phyloP scores from a whole-genome alignment of 352 stramenopile species.

The Nothophytophthora sp. region DNA sequence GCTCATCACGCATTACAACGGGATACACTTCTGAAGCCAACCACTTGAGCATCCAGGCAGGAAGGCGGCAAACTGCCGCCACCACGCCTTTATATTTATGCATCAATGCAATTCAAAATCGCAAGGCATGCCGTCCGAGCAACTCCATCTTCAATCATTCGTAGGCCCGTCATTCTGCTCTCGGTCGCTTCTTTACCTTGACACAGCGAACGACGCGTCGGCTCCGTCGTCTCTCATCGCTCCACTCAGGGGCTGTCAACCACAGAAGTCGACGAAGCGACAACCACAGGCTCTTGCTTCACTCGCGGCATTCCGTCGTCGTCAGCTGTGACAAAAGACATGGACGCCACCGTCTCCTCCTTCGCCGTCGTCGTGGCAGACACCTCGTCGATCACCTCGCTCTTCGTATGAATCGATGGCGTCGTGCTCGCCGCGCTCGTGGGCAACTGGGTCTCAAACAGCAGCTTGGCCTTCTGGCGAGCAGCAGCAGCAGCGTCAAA shows the following conservation, averaged over 20 bases:
- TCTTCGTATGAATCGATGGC: slow-evolving; percentile 33
- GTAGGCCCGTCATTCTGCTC: not conserved
- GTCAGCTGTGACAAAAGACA: slow-evolving; percentile 3
- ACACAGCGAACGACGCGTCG: too few species aligned
- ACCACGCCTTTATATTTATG: slow-evolving; percentile 23
- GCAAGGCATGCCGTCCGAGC: slow-evolving; percentile 4
- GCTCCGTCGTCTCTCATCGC: not conserved
- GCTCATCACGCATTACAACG: not conserved
- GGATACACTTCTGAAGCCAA: too few species aligned
- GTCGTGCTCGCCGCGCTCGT: slow-evolving; percentile 22
- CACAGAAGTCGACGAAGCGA: not conserved
- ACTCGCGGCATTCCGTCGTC: slow-evolving; percentile 25
- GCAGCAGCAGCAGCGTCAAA: slow-evolving; percentile 21
- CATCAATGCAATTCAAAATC: slow-evolving; percentile 15
- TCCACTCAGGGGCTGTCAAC: slow-evolving; percentile 1
- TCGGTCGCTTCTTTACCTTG: too few species aligned
- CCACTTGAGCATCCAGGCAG: too few species aligned
- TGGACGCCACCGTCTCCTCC: slow-evolving; percentile 1
- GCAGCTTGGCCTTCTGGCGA: slow-evolving; percentile 22
- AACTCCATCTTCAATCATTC: not conserved
- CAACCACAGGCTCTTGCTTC: slow-evolving; percentile 31
- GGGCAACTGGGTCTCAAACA: slow-evolving; percentile 13
- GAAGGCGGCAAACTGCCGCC: not conserved
- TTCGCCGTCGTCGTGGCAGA: slow-evolving; percentile 12
- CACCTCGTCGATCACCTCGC: slow-evolving; percentile 27